Evolutionary conservation across 1,284 basidiomycete species (phyloP).

Genomic region (Butyriboletus appendiculatus): DNA sequence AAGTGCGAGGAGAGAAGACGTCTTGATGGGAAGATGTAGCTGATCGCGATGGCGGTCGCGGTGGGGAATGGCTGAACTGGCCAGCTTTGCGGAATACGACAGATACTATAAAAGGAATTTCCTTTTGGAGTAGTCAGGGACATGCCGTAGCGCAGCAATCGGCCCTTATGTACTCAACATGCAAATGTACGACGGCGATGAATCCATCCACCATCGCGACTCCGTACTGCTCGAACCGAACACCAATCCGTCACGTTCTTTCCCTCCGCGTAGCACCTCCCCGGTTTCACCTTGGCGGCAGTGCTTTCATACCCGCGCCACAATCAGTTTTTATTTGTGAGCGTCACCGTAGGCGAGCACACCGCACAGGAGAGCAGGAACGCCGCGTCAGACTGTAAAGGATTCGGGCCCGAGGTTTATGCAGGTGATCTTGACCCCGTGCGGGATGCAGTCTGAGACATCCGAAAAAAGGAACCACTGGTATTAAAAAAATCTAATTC

Average conservation of each 20-base stretch:
- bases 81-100: slow-evolving; percentile 15
- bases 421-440: background rate
- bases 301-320: no score
- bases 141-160: slow-evolving; percentile 34
- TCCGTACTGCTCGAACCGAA: background rate
- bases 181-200: background rate
- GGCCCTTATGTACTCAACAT: slow-evolving; percentile 23
- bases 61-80: background rate
- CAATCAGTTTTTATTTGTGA: slow-evolving; percentile 8
- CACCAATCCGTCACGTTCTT: no score
- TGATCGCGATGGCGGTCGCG: slow-evolving; percentile 15
- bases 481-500: slow-evolving; percentile 8
- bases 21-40: slow-evolving; percentile 10
- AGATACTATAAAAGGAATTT: slow-evolving; percentile 27
- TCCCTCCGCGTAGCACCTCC: no score
- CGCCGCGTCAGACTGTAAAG: background rate
- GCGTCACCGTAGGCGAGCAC: slow-evolving; percentile 5
- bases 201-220: background rate
- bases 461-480: background rate
- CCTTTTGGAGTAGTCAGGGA: slow-evolving; percentile 26
- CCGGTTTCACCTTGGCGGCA: no score
- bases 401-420: slow-evolving; percentile 11
- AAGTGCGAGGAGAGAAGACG: slow-evolving; percentile 10
- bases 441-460: slow-evolving; percentile 8
- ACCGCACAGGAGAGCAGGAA: background rate